phyloP scores from a whole-genome alignment of 2,329 filamentous ascomycete genomes.

The Cladosporium sp. region DNA sequence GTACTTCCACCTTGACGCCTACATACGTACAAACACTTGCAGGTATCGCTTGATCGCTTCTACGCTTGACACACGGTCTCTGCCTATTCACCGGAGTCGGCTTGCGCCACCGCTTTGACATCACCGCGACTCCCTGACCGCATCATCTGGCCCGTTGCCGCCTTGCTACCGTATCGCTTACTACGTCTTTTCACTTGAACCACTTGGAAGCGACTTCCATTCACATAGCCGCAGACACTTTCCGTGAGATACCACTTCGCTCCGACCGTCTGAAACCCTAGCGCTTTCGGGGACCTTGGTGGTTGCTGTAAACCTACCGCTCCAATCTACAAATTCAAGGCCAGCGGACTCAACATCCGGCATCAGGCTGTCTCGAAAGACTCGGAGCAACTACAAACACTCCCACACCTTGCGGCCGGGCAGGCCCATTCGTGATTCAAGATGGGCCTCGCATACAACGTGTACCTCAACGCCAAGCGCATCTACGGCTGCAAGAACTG shows the following conservation, averaged over 20 bases:
- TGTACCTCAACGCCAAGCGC: constrained; percentile 70
- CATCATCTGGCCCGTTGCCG: background rate
- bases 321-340: background rate
- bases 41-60: too few relatives aligned
- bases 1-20: background rate
- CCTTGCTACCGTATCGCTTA: background rate
- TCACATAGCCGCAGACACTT: too few relatives aligned
- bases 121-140: background rate
- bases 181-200: background rate
- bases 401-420: background rate
- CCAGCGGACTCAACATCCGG: background rate
- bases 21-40: background rate
- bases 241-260: too few relatives aligned
- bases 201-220: too few relatives aligned
- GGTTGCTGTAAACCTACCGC: background rate
- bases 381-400: background rate
- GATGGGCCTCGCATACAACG: constrained; percentile 39
- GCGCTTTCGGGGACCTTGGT: too few relatives aligned
- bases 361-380: background rate
- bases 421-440: constrained; percentile 7
- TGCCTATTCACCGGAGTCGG: background rate
- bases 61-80: background rate
- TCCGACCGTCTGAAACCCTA: too few relatives aligned
- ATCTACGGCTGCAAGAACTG: constrained; percentile 82
- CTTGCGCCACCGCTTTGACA: constrained; percentile 2